A percentile compares a stretch with the other conserved stretches of the same genome.
phyloP scores from a whole-genome alignment of 495 filamentous ascomycete genomes.

The Penicillium coffeae region DNA sequence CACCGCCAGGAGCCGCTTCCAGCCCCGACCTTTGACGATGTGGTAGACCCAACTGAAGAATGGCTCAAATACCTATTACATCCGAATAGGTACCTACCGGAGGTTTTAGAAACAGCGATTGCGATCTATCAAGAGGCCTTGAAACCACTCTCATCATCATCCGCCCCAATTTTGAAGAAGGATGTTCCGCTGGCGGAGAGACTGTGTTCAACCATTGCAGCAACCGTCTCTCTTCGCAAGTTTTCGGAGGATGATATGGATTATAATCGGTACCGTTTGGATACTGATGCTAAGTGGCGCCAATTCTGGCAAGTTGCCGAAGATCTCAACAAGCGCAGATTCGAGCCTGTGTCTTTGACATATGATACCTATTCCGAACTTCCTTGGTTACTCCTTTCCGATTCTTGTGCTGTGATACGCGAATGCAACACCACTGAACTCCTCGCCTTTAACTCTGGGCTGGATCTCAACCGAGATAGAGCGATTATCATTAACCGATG shows the following conservation, averaged over 20 bases:
- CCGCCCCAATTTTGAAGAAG: slow-evolving; percentile 31
- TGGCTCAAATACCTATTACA: slow-evolving; percentile 66
- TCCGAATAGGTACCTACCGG: slow-evolving; percentile 70
- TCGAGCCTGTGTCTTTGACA: slow-evolving; percentile 70
- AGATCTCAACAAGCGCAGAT: slow-evolving; percentile 81
- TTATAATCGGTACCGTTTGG: slow-evolving; percentile 63
- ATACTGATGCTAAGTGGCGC: slow-evolving; percentile 81
- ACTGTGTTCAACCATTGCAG: slow-evolving; percentile 65
- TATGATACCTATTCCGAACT: slow-evolving; percentile 67
- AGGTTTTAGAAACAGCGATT: slow-evolving; percentile 80
- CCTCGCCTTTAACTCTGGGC: slow-evolving; percentile 45
- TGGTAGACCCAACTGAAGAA: slow-evolving; percentile 51
- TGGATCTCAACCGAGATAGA: slow-evolving; percentile 29
- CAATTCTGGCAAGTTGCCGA: slow-evolving; percentile 79
- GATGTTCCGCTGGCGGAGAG: slow-evolving; percentile 58
- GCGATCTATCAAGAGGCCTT: slow-evolving; percentile 65
- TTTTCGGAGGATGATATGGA: slow-evolving; percentile 63
- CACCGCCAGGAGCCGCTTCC: slow-evolving; percentile 51
- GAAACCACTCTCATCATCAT: slow-evolving; percentile 33
- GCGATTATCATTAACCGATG: slow-evolving; percentile 41
- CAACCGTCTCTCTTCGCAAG: slow-evolving; percentile 57
- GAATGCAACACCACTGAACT: slow-evolving; percentile 74
- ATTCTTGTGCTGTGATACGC: slow-evolving; percentile 71
- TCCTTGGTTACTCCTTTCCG: slow-evolving; percentile 78
- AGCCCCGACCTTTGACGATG: slow-evolving; percentile 53